Base-by-base conservation (phyloP, 345 rosid species). In the Eutrema yunnanense region DNA sequence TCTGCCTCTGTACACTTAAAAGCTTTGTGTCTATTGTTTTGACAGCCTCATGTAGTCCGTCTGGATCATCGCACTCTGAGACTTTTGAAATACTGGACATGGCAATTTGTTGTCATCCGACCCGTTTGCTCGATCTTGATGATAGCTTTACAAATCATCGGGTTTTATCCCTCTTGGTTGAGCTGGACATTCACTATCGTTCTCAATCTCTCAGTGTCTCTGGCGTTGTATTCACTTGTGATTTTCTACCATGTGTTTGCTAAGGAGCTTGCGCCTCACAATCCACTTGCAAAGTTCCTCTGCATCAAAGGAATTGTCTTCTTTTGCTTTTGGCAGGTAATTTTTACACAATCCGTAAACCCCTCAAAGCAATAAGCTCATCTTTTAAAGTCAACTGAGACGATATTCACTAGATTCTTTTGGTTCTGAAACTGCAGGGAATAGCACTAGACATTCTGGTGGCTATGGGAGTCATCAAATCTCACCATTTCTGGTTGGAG, bases 321-420 rank as follows among this genome's bases (percentile, higher is more conserved):
- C 89, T 92, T 95, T 73, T 86, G 92, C 92, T 95, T 95, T 73
- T 95, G 99, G 98, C 98, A 92, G 98, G 99, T 95, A 84, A 74
- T 33, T 6, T 19, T 58, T 3, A 26, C 22, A 3, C 4, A 38
- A n/a, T 38, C 42, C 50, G 10, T 40, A 50, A 50, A 43, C 7
- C 38, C 8, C 62, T 69, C 14, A 30, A 13, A 52, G 40, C 63
- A 50, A 32, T 37, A 47, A 58, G 3, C 53, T 38, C 4, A 10
- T 65, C 4, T 38, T 29, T 9, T 1, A 0, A 41, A 49, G 33
- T 26, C 27, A 14, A 14, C 1, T 36, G 56, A 34, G 37, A 44
- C 10, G 26, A 46, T 53, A 30, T 5, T 74, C 8, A 74, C 22
- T 33, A 7, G 49, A 34, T 10, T 41, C 4, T 5, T 26, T 44